Base-by-base conservation (phyloP, 176 grass and related monocot species). In the Oropetium thomaeum region DNA sequence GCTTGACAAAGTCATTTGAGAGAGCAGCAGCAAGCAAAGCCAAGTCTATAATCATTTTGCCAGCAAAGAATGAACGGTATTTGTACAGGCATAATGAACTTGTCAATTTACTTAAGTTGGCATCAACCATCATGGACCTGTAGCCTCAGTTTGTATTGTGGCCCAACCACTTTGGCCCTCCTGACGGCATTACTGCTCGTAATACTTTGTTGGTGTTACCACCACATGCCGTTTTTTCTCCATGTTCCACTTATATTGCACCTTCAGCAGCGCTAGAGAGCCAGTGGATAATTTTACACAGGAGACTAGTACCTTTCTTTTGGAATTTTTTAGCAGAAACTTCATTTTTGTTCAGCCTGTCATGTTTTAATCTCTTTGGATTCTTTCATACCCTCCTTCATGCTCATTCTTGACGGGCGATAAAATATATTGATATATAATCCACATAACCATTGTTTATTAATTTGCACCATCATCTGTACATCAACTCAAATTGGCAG, bases 1-100 rank as follows among this genome's bases (percentile, higher is more conserved):
- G 89, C 59, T 32, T 98, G 89, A 90, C 96, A 88, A 95, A 84
- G 78, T 98, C 96, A 77, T 98, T 95, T 67, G 96, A 98, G 73
- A 92, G 91, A 82, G 96, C 96, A 43, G 89, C 96, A 69, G 96
- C 89, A 84, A 83, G 92, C 81, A 98, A 84, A 87, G 96, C 91
- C 81, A 90, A 87, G 62, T 89, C 91, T 58, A 90, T 98, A 66
- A 92, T 98, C 64, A 98, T 98, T 70, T 85, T 98, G 59, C 79
- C 84, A 25, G 12, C 76, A 48, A 92, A 92, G 62, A 90, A 92
- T 20, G 87, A 98, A 61, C 48, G 96, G 96, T 98, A 74, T 68
- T 70, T 77, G 74, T 78, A 52, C 55, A 51, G 20, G 53, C 10
- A 73, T 63, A 61, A 73, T 63, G 54, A 40, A 76, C 58, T 78